Base-by-base conservation (phyloP, 495 filamentous ascomycete species). In the Aspergillus asperescens region DNA sequence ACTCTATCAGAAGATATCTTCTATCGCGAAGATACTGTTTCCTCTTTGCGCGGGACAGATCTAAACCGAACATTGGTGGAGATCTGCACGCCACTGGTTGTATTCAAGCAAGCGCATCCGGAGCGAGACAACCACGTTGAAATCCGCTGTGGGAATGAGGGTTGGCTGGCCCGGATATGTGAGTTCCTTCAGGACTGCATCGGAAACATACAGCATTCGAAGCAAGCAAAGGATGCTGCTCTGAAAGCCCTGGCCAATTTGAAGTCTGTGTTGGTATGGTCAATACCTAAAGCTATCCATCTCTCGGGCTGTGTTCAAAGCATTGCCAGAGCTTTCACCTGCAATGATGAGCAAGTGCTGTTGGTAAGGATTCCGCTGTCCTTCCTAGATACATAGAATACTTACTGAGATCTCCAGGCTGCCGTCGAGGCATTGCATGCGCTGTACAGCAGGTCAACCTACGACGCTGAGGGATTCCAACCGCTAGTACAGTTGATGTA, bases 1-100 rank as follows among this genome's bases (percentile, higher is more conserved):
- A 89, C 84, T n/a, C 76, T 97, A 39, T 95, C 91, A 3, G 94
- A 97, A 57, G 94, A 96, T 57, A 81, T 97, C 24, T 96, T 96
- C 69, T 88, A 85, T 56, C 81, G 85, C 3, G 93, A 97, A 55
- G 93, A 97, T 70, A 77, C 85, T 3, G 83, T 87, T 4, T 91
- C 90, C 22, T 88, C 83, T 12, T 62, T 96, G 49, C 83, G 93
- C 39, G 88, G 90, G 60, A 83, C 81, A 28, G 82, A 88, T 19
- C 77, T 99, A 48, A 94, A 90, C 63, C 86, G 86, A 60, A 87
- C 88, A 8, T 86, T 91, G 61, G 85, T 96, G 50, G 92, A 97
- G 57, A 90, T 97, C 44, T 95, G 95, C 64, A 90, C 89, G 0
- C 89, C 94, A 4, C 71, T 82, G 22, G 68, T 72, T 5, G 82